Conservation (phyloP, 139 green algal species). For the Spirogloea muscicola region DNA sequence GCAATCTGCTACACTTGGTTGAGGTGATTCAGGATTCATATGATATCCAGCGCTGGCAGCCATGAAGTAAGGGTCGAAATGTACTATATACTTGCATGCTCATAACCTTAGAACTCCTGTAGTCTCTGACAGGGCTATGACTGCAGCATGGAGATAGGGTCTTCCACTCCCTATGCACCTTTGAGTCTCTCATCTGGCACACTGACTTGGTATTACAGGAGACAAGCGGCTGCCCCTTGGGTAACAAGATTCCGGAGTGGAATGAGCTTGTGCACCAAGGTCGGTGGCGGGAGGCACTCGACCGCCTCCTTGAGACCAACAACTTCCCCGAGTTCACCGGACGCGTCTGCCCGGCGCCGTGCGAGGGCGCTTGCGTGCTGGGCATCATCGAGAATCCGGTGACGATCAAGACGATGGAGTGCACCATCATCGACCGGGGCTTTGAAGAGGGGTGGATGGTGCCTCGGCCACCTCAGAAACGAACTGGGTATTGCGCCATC, state of each 20-base stretch:
- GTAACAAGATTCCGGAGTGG: conserved; percentile 93
- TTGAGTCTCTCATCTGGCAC: no score
- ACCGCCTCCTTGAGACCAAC: conserved; percentile 89
- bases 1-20: no score
- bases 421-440: conserved; percentile 85
- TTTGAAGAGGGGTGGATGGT: conserved; percentile 91
- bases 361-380: conserved; percentile 86
- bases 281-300: conserved; percentile 76
- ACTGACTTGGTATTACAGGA: no score
- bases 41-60: no score
- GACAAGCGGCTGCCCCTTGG: conserved; percentile 79
- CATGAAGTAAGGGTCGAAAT: no score
- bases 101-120: no score
- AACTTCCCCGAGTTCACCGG: conserved; percentile 96
- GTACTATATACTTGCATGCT: no score
- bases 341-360: conserved; percentile 84
- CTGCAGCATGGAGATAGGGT: no score
- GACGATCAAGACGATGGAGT: conserved; percentile 92
- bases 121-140: no score
- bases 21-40: no score
- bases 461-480: conserved; percentile 65
- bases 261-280: conserved; percentile 89
- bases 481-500: no score
- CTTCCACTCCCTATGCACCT: no score
- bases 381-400: conserved; percentile 94